Conservation (phyloP, 2,329 filamentous ascomycete genomes). For the Gnomoniopsis sp. region DNA sequence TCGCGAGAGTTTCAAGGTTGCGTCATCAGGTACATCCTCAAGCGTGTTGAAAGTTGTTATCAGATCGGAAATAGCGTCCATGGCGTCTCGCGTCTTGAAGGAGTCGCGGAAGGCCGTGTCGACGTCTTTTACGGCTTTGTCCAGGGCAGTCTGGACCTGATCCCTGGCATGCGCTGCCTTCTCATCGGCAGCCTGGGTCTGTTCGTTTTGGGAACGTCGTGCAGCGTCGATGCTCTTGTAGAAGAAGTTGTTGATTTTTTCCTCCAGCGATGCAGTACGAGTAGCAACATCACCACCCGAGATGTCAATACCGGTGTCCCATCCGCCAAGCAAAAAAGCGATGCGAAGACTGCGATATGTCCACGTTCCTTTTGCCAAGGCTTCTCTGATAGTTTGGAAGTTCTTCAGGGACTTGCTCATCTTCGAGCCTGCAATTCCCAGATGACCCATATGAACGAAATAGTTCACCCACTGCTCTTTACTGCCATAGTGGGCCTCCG, state of each 20-base stretch:
- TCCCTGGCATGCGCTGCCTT: slow-evolving; percentile 10
- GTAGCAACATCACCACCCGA: slow-evolving; percentile 58
- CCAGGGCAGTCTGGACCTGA: slow-evolving; percentile 44
- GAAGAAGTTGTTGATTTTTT: slow-evolving; percentile 53
- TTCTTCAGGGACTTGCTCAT: slow-evolving; percentile 98
- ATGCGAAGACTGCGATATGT: slow-evolving; percentile 64
- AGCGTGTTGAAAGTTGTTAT: slow-evolving; percentile 60
- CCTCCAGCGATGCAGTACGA: slow-evolving; percentile 59
- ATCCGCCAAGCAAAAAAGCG: slow-evolving; percentile 65
- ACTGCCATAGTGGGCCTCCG: slow-evolving; percentile 61
- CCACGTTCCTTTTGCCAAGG: slow-evolving; percentile 63
- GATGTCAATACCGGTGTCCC: slow-evolving; percentile 69
- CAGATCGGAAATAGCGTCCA: slow-evolving; percentile 59
- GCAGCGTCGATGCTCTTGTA: slow-evolving; percentile 20
- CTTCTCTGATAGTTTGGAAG: slow-evolving; percentile 88
- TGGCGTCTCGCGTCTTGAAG: slow-evolving; percentile 64
- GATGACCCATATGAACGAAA: slow-evolving; percentile 88
- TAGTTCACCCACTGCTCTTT: slow-evolving; percentile 81
- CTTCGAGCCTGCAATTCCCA: slow-evolving; percentile 85
- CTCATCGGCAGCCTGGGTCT: slow-evolving; percentile 18
- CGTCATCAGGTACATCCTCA: slow-evolving; percentile 22
- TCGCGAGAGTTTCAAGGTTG: slow-evolving; percentile 39
- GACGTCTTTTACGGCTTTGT: slow-evolving; percentile 53
- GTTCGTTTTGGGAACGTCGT: neutral
- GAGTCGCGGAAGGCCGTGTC: slow-evolving; percentile 62